phyloP scores from a whole-genome alignment of 2,329 filamentous ascomycete species.

The Alternaria brassicae region DNA sequence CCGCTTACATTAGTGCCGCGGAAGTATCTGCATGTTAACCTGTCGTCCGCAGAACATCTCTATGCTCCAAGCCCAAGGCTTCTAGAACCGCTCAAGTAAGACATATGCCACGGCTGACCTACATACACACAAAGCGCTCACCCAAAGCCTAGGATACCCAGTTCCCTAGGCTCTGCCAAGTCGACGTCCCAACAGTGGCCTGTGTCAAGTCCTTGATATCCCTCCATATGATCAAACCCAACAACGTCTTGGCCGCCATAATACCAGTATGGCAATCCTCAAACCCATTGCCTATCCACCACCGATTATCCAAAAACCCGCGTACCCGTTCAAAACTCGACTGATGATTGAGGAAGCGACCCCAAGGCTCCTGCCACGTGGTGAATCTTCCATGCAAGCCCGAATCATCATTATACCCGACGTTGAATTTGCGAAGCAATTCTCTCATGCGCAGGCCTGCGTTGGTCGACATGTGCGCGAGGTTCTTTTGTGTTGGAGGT shows the following conservation, averaged over 20 bases:
- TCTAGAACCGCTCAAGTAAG: too few relatives aligned
- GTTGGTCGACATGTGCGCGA: neutral
- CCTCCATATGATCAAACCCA: neutral
- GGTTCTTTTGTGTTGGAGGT: accelerated
- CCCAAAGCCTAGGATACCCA: too few relatives aligned
- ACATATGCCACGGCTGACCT: too few relatives aligned
- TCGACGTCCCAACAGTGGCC: too few relatives aligned
- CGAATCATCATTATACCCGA: neutral
- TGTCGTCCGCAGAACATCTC: too few relatives aligned
- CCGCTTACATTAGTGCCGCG: too few relatives aligned
- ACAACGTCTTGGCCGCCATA: neutral
- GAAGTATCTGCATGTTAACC: too few relatives aligned
- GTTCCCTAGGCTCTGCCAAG: too few relatives aligned
- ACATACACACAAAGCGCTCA: too few relatives aligned
- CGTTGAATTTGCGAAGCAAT: neutral
- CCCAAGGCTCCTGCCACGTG: neutral
- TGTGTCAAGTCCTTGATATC: neutral
- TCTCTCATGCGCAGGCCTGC: neutral
- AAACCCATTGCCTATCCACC: neutral
- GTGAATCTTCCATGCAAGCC: neutral
- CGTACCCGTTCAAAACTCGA: neutral
- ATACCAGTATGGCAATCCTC: neutral
- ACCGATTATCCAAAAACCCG: neutral
- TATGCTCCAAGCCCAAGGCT: too few relatives aligned
- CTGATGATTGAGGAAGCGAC: neutral